Evolutionary conservation across 192 early-diverging fungal species (phyloP).

Genomic region (Pilobolus umbonatus): DNA sequence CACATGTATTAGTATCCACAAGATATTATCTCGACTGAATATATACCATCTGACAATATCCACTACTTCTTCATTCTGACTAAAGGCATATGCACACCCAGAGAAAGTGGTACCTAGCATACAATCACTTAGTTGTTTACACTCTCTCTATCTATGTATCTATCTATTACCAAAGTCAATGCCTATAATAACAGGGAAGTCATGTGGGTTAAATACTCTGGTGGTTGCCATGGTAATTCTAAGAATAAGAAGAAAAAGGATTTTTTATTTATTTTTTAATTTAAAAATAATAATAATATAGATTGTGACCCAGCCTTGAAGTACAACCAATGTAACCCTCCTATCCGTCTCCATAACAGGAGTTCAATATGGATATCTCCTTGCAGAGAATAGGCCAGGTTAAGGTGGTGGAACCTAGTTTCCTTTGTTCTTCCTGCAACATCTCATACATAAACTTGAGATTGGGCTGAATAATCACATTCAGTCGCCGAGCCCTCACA

Average conservation of each 20-base stretch:
- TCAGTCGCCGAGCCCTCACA: constrained; percentile 53
- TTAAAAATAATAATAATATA: not conserved
- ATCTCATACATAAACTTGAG: constrained; percentile 60
- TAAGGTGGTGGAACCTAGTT: constrained; percentile 35
- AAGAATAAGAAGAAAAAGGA: not conserved
- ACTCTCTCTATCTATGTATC: not conserved
- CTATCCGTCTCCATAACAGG: not conserved
- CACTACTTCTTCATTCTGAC: constrained; percentile 42
- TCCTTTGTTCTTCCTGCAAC: constrained; percentile 52
- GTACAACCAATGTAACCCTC: too few relatives aligned
- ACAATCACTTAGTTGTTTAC: not conserved
- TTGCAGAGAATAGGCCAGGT: constrained; percentile 47
- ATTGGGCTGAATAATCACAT: constrained; percentile 64
- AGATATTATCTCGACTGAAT: constrained; percentile 23
- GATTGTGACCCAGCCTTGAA: not conserved
- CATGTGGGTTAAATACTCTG: constrained; percentile 23
- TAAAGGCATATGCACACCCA: constrained; percentile 46
- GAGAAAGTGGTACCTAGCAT: constrained; percentile 42
- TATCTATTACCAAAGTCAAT: constrained; percentile 32
- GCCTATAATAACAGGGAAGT: constrained; percentile 34
- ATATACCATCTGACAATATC: constrained; percentile 34
- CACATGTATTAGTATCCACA: not conserved
- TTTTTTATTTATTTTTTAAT: not conserved
- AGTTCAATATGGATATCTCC: constrained; percentile 48
- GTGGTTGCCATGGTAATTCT: not conserved